Evolutionary conservation across 2,329 filamentous ascomycete genomes (phyloP), one percentile per base, ranked within the genome.

Genomic region (Sphaerulina musiva): DNA sequence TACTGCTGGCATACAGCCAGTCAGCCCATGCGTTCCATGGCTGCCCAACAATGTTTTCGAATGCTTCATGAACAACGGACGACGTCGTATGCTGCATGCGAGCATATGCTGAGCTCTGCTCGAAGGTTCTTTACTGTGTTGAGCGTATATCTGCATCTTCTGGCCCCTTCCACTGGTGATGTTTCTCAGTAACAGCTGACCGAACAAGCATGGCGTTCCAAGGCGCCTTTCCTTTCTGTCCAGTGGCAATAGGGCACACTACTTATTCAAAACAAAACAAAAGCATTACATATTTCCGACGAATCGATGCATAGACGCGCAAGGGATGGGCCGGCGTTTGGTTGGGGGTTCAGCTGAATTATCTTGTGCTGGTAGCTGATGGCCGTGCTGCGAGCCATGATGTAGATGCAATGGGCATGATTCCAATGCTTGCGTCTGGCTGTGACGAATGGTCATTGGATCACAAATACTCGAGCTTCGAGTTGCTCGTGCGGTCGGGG

Each of bases 231-330:
- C 14, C 34, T 34, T 29, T 29, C 29, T 32, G 32, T 32, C 31
- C 41, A 17, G 48, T n/a, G 42, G 17, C 12, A 11, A 29, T 29
- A 26, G 42, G 42, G n/a, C 41, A 45, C 38, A 36, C 48, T 45
- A 38, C 31, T 39, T 45, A 11, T 29, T 44, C 40, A 29, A 51
- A 45, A 51, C 39, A 45, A 44, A 17, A 51, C 48, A 51, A 51
- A 51, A 51, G 48, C 48, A 41, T 34, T 23, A 44, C 20, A 43
- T 45, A 40, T 12, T 51, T 39, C 36, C n/a, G 26, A 43, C 31
- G 32, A 29, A 45, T 39, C 48, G 31, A 40, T 41, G 48, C 40
- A 51, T 44, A 51, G 40, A 51, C 40, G 48, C 31, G 40, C 48
- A 43, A 20, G 20, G 20, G 36, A 34, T 44, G 40, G 41, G 41